Percentiles rank a stretch among this genome's conserved stretches.
These are phyloP conservation scores for Prinsepia uniflora DNA, from an alignment of 306 rosid species.

Conservation along the genomic window DNA sequence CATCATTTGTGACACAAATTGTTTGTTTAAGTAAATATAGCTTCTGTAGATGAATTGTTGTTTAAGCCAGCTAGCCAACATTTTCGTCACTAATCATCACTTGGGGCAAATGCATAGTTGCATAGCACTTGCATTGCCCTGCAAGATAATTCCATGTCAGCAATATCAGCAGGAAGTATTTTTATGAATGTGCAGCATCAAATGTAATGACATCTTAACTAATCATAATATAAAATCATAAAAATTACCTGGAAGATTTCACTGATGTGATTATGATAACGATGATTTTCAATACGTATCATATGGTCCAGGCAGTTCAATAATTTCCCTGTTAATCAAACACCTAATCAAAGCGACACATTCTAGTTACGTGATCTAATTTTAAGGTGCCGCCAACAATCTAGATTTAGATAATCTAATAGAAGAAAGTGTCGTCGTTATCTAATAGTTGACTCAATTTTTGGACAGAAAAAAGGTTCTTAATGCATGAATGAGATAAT, in stretches of 20 bases:
- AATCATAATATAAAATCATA: not conserved
- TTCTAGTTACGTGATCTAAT: not conserved
- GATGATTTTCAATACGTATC: not conserved
- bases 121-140: not conserved
- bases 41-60: not conserved
- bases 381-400: not conserved
- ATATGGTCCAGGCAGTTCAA: not conserved
- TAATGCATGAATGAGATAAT: not conserved
- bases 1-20: constrained; percentile 25
- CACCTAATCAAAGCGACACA: not conserved
- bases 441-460: constrained; percentile 1
- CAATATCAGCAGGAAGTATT: not conserved
- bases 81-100: not conserved
- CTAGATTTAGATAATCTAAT: not conserved
- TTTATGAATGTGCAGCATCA: not conserved
- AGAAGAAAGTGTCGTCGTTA: not conserved
- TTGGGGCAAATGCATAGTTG: no score
- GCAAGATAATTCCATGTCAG: constrained; percentile 8
- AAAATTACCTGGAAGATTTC: not conserved
- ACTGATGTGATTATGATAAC: not conserved
- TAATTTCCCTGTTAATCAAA: not conserved
- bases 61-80: not conserved
- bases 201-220: not conserved
- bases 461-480: not conserved
- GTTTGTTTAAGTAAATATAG: constrained; percentile 1